Conservation (phyloP, 148 eudicot species). For the Chenopodium album region DNA sequence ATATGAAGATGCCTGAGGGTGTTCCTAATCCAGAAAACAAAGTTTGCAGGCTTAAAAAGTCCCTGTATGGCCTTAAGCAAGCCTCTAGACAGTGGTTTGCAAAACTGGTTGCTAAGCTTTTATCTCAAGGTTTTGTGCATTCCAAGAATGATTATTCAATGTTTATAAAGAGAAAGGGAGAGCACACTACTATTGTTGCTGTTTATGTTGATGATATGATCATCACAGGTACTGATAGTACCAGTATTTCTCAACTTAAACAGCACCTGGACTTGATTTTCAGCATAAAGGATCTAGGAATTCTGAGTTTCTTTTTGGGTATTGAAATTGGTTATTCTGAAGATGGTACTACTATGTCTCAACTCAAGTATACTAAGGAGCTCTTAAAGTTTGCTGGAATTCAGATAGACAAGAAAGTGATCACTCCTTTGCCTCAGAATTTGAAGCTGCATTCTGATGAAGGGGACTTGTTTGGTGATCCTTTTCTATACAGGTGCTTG, state of each 20-base stretch:
- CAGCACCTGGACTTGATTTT: not conserved
- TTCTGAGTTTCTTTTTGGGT: not conserved
- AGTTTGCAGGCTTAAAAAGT: not conserved
- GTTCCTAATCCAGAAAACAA: not conserved
- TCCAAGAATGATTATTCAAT: not conserved
- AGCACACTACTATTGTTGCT: too few relatives aligned
- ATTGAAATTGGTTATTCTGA: too few relatives aligned
- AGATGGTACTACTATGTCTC: not conserved
- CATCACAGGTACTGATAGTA: not conserved
- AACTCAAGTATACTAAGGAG: not conserved
- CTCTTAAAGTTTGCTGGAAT: not conserved
- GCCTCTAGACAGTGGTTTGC: not conserved
- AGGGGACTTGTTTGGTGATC: not conserved
- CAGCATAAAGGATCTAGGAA: not conserved
- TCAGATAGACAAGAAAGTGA: not conserved
- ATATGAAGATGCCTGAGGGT: not conserved
- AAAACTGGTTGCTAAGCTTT: not conserved
- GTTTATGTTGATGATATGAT: constrained; percentile 6
- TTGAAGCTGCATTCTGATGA: too few relatives aligned
- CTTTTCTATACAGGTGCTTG: not conserved
- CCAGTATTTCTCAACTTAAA: too few relatives aligned
- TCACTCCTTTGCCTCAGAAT: not conserved
- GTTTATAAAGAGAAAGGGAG: not conserved
- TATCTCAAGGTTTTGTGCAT: not conserved
- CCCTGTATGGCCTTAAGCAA: not conserved